These are phyloP conservation scores for Collybia sp. DNA, from an alignment of 768 basidiomycete species.

Conservation along the genomic window DNA sequence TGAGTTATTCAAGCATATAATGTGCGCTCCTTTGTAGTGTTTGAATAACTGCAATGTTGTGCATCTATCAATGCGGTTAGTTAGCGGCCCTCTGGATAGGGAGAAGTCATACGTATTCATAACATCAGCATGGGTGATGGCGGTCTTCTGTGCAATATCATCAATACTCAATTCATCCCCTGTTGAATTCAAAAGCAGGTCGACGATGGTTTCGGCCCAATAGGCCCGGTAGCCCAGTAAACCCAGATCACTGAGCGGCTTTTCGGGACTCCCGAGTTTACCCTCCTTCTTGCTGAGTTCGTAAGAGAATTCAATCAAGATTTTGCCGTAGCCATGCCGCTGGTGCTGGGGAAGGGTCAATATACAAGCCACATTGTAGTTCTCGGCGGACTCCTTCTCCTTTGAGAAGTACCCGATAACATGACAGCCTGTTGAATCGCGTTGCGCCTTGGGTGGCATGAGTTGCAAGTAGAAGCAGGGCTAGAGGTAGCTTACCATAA, in stretches of 20 bases:
- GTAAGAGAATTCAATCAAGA: slow-evolving; percentile 97
- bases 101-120: slow-evolving; percentile 87
- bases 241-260: slow-evolving; percentile 93
- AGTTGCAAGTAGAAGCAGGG: not conserved
- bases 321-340: slow-evolving; percentile 90
- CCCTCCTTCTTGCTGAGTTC: slow-evolving; percentile 95
- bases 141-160: slow-evolving; percentile 93
- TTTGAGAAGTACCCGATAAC: slow-evolving; percentile 98
- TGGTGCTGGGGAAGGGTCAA: slow-evolving; percentile 98
- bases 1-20: slow-evolving; percentile 87
- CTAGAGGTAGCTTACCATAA: slow-evolving; percentile 63
- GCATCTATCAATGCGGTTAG: slow-evolving; percentile 50
- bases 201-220: slow-evolving; percentile 96
- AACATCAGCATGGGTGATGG: slow-evolving; percentile 93
- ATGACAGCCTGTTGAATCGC: slow-evolving; percentile 90
- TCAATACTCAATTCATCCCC: slow-evolving; percentile 88
- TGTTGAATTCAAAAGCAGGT: slow-evolving; percentile 70
- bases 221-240: slow-evolving; percentile 91
- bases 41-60: slow-evolving; percentile 94
- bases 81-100: slow-evolving; percentile 6
- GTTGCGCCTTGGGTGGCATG: slow-evolving; percentile 49
- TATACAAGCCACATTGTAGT: slow-evolving; percentile 99
- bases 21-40: slow-evolving; percentile 92
- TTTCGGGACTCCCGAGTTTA: slow-evolving; percentile 96
- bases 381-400: slow-evolving; percentile 97